Evolutionary conservation across 2,329 filamentous ascomycete species (phyloP), one percentile per base, ranked within the genome.

Genomic region (Xylariaceae sp.): DNA sequence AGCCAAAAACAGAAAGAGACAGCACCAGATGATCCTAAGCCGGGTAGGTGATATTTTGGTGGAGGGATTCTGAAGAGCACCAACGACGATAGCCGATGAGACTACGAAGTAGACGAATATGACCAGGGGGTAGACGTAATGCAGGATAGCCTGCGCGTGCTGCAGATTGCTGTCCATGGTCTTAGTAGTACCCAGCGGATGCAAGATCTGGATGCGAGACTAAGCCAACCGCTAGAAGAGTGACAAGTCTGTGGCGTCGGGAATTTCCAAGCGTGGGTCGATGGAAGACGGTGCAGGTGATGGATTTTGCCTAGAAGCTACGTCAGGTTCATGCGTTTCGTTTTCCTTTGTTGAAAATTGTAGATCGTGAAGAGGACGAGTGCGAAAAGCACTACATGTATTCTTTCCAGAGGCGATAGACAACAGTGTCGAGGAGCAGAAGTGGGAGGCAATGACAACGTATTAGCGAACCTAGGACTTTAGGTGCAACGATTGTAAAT

Each of bases 31-130:
- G 40, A 78, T 64, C 53, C 71, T 67, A 44, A 75, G 75, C 45
- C 75, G 75, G 48, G 72, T 70, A 53, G 75, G 71, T 33, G 73
- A 48, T 53, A 64, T 67, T 60, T 62, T 72, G 18, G 58, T 51
- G 43, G 70, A 61, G 10, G 72, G 74, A 20, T 77, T 78, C 60
- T 83, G 79, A 21, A 85, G 71, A 15, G 77, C 81, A 66, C 79
- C 83, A 30, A 81, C 71, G 3, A 80, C 79, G 45, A 83, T 60
- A 24, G 76, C 69, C 20, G 77, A 78, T 7, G 83, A 73, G 47
- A 77, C 57, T 44, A 81, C 67, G 67, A 85, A 88, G 70, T 82
- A 87, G 49, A 75, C 41, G 61, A 86, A 85, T 53, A 85, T 70
- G 16, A 75, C 53, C 8, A 79, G 74, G 9, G 86, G 84, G 59